phyloP scores from a whole-genome alignment of 179 eudicot genomes.

The Amaranthus tricolor region DNA sequence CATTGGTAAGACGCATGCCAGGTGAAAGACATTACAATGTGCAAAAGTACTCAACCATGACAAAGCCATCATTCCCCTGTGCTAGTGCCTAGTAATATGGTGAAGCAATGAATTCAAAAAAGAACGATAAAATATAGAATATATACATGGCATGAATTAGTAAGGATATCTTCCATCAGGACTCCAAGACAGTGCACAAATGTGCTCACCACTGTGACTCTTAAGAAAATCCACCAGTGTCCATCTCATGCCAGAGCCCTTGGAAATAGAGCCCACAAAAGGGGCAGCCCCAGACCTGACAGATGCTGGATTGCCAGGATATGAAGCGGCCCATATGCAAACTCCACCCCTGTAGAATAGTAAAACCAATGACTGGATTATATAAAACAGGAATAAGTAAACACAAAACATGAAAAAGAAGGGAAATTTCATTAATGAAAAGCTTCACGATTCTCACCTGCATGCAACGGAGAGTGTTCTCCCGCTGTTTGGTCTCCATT shows the following conservation, averaged over 20 bases:
- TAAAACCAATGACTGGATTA: conserved; percentile 4
- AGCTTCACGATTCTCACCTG: conserved; percentile 56
- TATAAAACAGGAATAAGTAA: neutral
- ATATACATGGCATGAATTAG: neutral
- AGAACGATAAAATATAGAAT: neutral
- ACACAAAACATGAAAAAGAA: neutral
- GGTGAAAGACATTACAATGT: neutral
- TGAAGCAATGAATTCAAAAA: neutral
- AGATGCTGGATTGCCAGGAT: conserved; percentile 84
- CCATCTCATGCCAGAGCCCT: conserved; percentile 81
- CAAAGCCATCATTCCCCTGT: neutral
- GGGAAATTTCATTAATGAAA: neutral
- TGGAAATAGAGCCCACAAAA: conserved; percentile 63
- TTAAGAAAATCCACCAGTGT: conserved; percentile 85
- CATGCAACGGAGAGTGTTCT: conserved; percentile 90
- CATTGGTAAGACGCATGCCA: neutral
- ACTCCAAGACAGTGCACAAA: conserved; percentile 92
- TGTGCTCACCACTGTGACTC: conserved; percentile 68
- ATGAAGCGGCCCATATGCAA: conserved; percentile 94
- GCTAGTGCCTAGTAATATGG: neutral
- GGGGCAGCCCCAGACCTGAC: conserved; percentile 84
- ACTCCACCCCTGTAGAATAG: conserved; percentile 71
- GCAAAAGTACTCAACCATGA: neutral
- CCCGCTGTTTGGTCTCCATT: conserved; percentile 99
- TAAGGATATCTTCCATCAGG: conserved; percentile 99